Evolutionary conservation across 164 flowering plant species (phyloP), one percentile per base, ranked within the genome.

Genomic region (Litsea cubeba): DNA sequence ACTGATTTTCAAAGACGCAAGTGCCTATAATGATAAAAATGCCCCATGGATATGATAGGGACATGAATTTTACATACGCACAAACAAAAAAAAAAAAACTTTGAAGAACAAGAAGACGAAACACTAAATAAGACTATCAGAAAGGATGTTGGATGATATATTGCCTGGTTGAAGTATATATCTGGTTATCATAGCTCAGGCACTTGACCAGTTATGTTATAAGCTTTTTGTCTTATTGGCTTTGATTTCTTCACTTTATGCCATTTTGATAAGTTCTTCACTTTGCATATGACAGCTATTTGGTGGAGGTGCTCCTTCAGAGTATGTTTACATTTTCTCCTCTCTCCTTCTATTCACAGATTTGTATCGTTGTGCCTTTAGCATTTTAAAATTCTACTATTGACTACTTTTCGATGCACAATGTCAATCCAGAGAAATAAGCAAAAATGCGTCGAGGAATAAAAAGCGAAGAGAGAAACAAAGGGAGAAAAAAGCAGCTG

Each of bases 381-480:
- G 46, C 35, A 24, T 15, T 50, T 26, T 12, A 14, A 3, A 26
- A 46, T 17, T 58, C 30, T 51, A 8, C 11, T 65, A 3, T 15
- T 74, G 32, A 50, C 32, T 22, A n/a, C 26, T 62, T 15, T 18
- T 46, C 40, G 26, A 26, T 62, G 8, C 63, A 7, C 62, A 69
- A 18, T 40, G 14, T 58, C 69, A 23, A 74, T 77, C 11, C 74
- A 91, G 98, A 50, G 88, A 90, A 81, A 63, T 83, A 88, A 91
- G 95, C 90, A 95, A 95, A 81, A 88, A 85, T 69, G 97, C 98
- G n/a, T 79, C 82, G 82, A 87, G 76, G 76, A 95, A 95, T 88
- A 93, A 92, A 87, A 91, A 93, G 71, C 88, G 87, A 71, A 87
- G 98, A 77, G 98, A 95, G 83, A 95, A 94, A 70, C 97, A 92